A percentile compares a stretch with the other conserved stretches of the same genome.
These are phyloP conservation scores for Macadamia tetraphylla DNA, from an alignment of 164 flowering plant species.

Conservation along the genomic window DNA sequence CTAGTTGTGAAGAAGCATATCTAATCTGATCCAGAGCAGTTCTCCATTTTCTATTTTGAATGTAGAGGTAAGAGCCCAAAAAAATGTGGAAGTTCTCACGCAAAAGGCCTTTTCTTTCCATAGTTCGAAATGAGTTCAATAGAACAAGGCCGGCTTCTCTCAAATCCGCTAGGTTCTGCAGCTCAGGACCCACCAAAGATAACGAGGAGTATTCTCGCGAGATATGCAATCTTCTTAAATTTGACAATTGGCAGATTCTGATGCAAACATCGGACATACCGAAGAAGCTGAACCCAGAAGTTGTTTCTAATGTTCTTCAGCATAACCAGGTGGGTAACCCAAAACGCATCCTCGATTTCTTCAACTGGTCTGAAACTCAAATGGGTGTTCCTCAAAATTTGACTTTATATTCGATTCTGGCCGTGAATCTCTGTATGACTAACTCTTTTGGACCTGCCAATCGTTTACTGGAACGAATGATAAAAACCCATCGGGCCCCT, in stretches of 20 bases:
- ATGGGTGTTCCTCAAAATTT: slow-evolving; percentile 37
- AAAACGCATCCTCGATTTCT: slow-evolving; percentile 47
- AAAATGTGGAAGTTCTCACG: slow-evolving; percentile 10
- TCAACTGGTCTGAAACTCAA: slow-evolving; percentile 44
- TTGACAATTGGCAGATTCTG: slow-evolving; percentile 39
- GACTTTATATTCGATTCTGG: slow-evolving; percentile 40
- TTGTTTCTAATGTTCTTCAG: slow-evolving; percentile 37
- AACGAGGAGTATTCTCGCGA: slow-evolving; percentile 21
- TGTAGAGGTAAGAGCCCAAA: too few species aligned
- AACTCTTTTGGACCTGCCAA: slow-evolving; percentile 33
- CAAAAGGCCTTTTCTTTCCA: background rate
- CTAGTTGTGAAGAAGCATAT: too few species aligned
- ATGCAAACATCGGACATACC: slow-evolving; percentile 34
- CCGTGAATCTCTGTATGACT: slow-evolving; percentile 41
- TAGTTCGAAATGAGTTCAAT: background rate
- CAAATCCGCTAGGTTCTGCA: slow-evolving; percentile 9
- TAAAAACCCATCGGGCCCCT: slow-evolving; percentile 22
- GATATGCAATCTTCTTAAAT: slow-evolving; percentile 34
- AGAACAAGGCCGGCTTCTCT: slow-evolving; percentile 5
- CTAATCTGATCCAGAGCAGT: too few species aligned
- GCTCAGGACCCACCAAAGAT: background rate
- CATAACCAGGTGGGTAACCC: slow-evolving; percentile 33
- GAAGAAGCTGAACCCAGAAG: slow-evolving; percentile 38
- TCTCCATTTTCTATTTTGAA: too few species aligned
- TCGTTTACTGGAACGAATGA: slow-evolving; percentile 34